A percentile compares a stretch with the other conserved stretches of the same genome.
These are phyloP conservation scores for Pseudomonodictys pantanalensis DNA, from an alignment of 495 filamentous ascomycete species.

Conservation along the genomic window DNA sequence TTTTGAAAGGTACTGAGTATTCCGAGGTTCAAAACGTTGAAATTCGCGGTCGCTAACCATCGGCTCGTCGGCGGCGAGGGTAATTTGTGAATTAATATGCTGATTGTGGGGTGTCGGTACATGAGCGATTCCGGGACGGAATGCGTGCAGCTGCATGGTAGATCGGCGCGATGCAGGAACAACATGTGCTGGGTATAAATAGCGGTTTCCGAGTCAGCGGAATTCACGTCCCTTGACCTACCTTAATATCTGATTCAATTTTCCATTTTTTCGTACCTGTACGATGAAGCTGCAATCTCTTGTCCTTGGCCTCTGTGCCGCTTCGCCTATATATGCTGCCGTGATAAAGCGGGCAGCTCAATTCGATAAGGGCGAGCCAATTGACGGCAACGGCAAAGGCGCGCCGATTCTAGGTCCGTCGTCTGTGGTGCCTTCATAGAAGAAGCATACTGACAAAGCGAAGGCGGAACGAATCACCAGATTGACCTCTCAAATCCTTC, in stretches of 20 bases:
- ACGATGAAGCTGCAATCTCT: conserved; percentile 15
- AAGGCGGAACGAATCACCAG: conserved; percentile 51
- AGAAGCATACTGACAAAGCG: conserved; percentile 17
- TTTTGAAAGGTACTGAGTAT: not conserved
- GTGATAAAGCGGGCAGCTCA: conserved; percentile 39
- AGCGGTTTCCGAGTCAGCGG: not conserved
- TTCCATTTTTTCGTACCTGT: not conserved
- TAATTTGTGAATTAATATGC: too few relatives aligned
- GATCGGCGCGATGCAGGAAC: not conserved
- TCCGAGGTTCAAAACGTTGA: too few relatives aligned
- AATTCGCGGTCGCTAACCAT: too few relatives aligned
- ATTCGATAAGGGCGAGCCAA: conserved; percentile 53
- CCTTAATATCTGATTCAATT: not conserved
- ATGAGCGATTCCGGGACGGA: not conserved
- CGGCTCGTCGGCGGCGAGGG: too few relatives aligned
- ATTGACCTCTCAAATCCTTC: conserved; percentile 55
- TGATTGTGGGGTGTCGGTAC: not conserved
- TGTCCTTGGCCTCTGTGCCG: conserved; percentile 16
- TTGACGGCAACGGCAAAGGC: conserved; percentile 55
- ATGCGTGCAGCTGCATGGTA: not conserved
- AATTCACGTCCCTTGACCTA: not conserved
- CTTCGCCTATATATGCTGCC: conserved; percentile 29
- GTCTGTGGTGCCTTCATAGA: not conserved
- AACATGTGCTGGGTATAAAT: not conserved
- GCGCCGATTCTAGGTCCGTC: conserved; percentile 54